Conservation (phyloP, 2,329 filamentous ascomycete species). For the Sclerotinia trifoliorum region DNA sequence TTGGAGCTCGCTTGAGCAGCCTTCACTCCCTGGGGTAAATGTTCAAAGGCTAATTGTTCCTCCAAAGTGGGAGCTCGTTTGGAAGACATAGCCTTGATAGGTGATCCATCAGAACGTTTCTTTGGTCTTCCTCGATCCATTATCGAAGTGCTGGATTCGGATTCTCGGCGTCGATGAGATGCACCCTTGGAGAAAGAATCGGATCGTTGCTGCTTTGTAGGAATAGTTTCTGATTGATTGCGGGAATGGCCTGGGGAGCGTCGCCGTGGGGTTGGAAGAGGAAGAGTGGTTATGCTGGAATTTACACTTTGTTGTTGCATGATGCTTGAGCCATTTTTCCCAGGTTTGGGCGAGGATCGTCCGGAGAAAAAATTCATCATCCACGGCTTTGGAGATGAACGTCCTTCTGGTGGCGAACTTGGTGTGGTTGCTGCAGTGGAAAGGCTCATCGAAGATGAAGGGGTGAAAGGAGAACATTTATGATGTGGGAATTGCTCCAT, state of each 20-base stretch:
- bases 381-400: slow-evolving; percentile 34
- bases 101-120: slow-evolving; percentile 49
- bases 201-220: slow-evolving; percentile 16
- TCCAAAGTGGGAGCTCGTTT: slow-evolving; percentile 32
- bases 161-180: slow-evolving; percentile 53
- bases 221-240: slow-evolving; percentile 28
- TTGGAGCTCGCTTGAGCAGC: slow-evolving; percentile 52
- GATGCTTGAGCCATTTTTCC: background rate
- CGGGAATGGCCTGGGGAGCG: slow-evolving; percentile 28
- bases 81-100: slow-evolving; percentile 40
- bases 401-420: slow-evolving; percentile 27
- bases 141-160: slow-evolving; percentile 56
- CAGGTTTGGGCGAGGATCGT: slow-evolving; percentile 19
- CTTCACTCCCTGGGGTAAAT: slow-evolving; percentile 58
- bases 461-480: slow-evolving; percentile 44
- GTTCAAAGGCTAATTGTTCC: slow-evolving; percentile 58
- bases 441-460: slow-evolving; percentile 30
- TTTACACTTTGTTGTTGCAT: slow-evolving; percentile 11
- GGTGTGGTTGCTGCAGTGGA: slow-evolving; percentile 29
- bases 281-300: background rate
- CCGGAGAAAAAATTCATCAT: slow-evolving; percentile 22
- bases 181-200: slow-evolving; percentile 19
- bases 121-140: slow-evolving; percentile 62
- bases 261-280: slow-evolving; percentile 10
- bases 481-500: slow-evolving; percentile 47